phyloP scores from a whole-genome alignment of 192 early-diverging fungal species.

The Funneliformis geosporum region DNA sequence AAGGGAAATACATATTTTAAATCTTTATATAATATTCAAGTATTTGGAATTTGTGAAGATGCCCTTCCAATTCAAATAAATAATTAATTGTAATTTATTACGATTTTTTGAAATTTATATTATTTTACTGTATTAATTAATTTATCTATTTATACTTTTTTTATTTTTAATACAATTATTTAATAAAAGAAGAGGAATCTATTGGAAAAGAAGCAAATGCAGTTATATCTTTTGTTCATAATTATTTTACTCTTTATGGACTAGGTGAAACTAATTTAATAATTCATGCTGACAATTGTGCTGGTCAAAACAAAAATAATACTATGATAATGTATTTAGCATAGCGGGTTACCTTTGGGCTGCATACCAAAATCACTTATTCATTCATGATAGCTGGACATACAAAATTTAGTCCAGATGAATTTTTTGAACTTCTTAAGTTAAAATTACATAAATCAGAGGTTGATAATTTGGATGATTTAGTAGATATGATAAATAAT shows the following conservation, averaged over 20 bases:
- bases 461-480: not conserved
- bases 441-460: not conserved
- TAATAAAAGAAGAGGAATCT: not conserved
- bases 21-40: not conserved
- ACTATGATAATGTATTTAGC: not conserved
- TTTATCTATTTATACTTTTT: not conserved
- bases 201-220: not conserved
- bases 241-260: not conserved
- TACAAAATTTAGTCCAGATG: not conserved
- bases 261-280: not conserved
- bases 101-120: not conserved
- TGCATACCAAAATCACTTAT: not conserved
- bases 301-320: constrained; percentile 11
- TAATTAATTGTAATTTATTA: not conserved
- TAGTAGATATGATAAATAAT: not conserved
- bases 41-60: constrained; percentile 1
- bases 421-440: not conserved
- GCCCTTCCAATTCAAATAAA: constrained; percentile 4
- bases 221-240: not conserved
- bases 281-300: constrained; percentile 8
- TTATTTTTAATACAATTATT: constrained; percentile 6
- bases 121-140: no score
- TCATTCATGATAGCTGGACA: not conserved
- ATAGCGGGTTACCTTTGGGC: not conserved
- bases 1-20: not conserved